Conservation (phyloP, 495 filamentous ascomycete genomes). For the Platismatia glauca region DNA sequence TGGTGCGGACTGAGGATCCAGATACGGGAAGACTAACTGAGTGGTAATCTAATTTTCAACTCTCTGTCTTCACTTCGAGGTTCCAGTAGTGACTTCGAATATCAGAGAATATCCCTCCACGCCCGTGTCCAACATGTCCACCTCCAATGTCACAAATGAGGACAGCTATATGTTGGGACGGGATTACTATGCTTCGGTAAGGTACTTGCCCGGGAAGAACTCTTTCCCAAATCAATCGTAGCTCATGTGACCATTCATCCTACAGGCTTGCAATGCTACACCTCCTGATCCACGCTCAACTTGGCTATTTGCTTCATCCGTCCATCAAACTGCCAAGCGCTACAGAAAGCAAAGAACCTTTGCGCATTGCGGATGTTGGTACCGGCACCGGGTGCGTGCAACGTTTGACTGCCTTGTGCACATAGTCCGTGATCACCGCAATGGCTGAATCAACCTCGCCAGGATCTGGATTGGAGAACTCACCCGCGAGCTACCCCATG, state of each 20-base stretch:
- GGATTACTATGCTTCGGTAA: slow-evolving; percentile 13
- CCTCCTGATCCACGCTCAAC: slow-evolving; percentile 6
- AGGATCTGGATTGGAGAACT: slow-evolving; percentile 14
- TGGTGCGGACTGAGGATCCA: no score
- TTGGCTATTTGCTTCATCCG: slow-evolving; percentile 13
- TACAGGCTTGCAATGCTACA: slow-evolving; percentile 15
- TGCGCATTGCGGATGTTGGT: slow-evolving; percentile 15
- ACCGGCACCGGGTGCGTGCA: slow-evolving; percentile 10
- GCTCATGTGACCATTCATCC: not conserved
- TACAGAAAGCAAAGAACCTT: not conserved
- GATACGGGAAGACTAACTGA: no score
- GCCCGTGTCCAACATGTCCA: not conserved
- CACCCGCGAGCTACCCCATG: not conserved
- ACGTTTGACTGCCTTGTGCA: no score
- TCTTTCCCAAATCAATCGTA: not conserved
- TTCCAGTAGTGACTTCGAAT: no score
- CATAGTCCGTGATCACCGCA: no score
- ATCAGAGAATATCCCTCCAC: no score
- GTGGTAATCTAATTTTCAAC: no score
- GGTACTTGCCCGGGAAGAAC: not conserved
- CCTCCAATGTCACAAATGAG: not conserved
- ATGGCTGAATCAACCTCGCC: not conserved
- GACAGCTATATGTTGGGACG: slow-evolving; percentile 17
- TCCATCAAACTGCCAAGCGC: slow-evolving; percentile 6
- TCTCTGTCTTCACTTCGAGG: not conserved